Evolutionary conservation across 768 basidiomycete genomes (phyloP).

Genomic region (Gymnopilus junonius): DNA sequence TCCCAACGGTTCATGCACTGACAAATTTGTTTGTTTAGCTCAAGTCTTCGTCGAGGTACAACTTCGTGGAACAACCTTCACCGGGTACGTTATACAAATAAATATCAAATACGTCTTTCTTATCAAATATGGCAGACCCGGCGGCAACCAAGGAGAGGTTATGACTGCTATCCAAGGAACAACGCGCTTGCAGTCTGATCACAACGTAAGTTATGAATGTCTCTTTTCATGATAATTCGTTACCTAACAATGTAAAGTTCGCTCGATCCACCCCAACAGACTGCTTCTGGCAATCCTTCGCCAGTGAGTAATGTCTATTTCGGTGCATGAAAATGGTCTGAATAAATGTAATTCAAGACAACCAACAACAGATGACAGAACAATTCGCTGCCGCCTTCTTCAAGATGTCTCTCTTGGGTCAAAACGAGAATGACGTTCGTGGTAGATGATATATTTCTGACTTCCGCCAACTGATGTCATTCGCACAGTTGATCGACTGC

Average conservation of each 20-base stretch:
- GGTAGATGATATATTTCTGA: not conserved
- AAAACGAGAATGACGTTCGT: conserved; percentile 28
- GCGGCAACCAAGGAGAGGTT: conserved; percentile 41
- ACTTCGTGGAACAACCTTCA: conserved; percentile 45
- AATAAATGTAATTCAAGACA: conserved; percentile 14
- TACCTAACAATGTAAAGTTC: conserved; percentile 20
- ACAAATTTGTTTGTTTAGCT: conserved; percentile 5
- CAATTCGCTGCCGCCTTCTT: conserved; percentile 44
- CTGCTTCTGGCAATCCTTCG: conserved; percentile 50
- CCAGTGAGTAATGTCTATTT: conserved; percentile 26
- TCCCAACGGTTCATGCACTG: not conserved
- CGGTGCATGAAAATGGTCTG: not conserved
- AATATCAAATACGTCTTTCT: not conserved
- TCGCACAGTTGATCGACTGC: conserved; percentile 41
- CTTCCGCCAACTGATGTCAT: not conserved
- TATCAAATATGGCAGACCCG: conserved; percentile 28
- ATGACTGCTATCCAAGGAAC: conserved; percentile 42
- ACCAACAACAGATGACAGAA: conserved; percentile 34
- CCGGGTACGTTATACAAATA: conserved; percentile 33
- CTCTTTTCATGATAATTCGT: not conserved
- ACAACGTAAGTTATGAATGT: conserved; percentile 23
- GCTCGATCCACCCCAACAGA: conserved; percentile 45
- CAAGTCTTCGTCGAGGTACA: conserved; percentile 50
- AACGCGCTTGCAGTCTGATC: conserved; percentile 49
- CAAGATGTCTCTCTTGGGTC: conserved; percentile 47